Evolutionary conservation across 1,284 basidiomycete genomes (phyloP).

Genomic region (Sanghuangporus sanghuang): DNA sequence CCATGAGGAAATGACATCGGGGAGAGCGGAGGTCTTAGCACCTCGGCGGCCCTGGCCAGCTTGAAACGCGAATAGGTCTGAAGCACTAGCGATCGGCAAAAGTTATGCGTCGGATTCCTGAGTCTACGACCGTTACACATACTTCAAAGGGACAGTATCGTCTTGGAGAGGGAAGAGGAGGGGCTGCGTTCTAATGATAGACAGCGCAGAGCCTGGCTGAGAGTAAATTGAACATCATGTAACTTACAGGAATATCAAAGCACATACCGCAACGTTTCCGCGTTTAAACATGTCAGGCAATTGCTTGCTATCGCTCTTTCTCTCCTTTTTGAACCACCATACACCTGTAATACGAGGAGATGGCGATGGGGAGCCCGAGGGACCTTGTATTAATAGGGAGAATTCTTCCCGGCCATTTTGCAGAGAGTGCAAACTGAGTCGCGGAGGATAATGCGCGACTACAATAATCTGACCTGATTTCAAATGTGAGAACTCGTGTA

Average conservation of each 20-base stretch:
- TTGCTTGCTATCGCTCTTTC: slow-evolving; percentile 31
- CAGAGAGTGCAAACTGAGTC: slow-evolving; percentile 65
- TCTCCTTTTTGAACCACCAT: slow-evolving; percentile 67
- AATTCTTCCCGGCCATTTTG: slow-evolving; percentile 62
- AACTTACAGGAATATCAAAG: background rate
- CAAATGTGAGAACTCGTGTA: slow-evolving; percentile 18
- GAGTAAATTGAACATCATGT: background rate
- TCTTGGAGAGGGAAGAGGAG: slow-evolving; percentile 65
- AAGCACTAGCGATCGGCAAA: slow-evolving; percentile 42
- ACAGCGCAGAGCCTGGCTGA: slow-evolving; percentile 72
- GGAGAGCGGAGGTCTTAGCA: slow-evolving; percentile 37
- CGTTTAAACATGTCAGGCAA: slow-evolving; percentile 75
- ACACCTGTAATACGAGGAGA: slow-evolving; percentile 39
- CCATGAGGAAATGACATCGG: slow-evolving; percentile 59
- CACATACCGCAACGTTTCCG: slow-evolving; percentile 55
- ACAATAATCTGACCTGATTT: slow-evolving; percentile 63
- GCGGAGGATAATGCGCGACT: slow-evolving; percentile 63
- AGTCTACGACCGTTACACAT: slow-evolving; percentile 20
- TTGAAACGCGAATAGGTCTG: slow-evolving; percentile 74
- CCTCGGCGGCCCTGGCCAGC: slow-evolving; percentile 47
- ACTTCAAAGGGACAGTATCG: slow-evolving; percentile 60
- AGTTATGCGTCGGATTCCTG: background rate
- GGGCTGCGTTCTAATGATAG: slow-evolving; percentile 61
- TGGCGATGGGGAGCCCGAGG: slow-evolving; percentile 18
- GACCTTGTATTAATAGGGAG: slow-evolving; percentile 33